Percentiles rank a stretch among this genome's conserved stretches.
Conservation (phyloP, 257 asterid species). For the Primulina tabacum region DNA sequence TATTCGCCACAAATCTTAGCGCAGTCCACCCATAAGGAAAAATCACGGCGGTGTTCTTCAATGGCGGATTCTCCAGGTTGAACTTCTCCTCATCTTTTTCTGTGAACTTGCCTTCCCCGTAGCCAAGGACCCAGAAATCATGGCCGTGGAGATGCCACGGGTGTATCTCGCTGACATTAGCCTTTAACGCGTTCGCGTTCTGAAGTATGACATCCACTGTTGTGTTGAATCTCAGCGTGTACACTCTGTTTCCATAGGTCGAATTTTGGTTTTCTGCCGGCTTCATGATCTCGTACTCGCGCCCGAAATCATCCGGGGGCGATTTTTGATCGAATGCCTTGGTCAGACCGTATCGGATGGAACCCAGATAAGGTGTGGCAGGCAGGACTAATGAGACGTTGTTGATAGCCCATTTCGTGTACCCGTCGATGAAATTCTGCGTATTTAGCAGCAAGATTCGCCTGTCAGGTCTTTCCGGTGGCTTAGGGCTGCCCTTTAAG, state of each 20-base stretch:
- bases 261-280: conserved; percentile 58
- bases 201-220: conserved; percentile 71
- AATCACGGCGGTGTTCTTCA: conserved; percentile 57
- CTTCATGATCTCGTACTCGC: conserved; percentile 44
- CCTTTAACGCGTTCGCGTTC: conserved; percentile 58
- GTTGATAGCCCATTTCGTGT: conserved; percentile 72
- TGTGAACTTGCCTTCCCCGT: conserved; percentile 66
- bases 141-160: conserved; percentile 96
- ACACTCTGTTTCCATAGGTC: conserved; percentile 52
- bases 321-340: conserved; percentile 37
- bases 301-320: conserved; percentile 43
- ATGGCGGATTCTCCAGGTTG: conserved; percentile 66
- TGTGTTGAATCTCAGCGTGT: conserved; percentile 46
- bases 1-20: conserved; percentile 63
- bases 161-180: conserved; percentile 64
- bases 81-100: conserved; percentile 39
- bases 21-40: conserved; percentile 89
- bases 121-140: conserved; percentile 73
- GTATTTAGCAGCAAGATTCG: conserved; percentile 57
- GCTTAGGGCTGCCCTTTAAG: conserved; percentile 39
- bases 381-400: conserved; percentile 66
- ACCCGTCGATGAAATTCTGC: conserved; percentile 56
- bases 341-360: conserved; percentile 38
- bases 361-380: conserved; percentile 63
- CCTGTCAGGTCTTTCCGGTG: conserved; percentile 42